Conservation (phyloP, 2,329 filamentous ascomycete genomes). For the Phyllosticta capitalensis region DNA sequence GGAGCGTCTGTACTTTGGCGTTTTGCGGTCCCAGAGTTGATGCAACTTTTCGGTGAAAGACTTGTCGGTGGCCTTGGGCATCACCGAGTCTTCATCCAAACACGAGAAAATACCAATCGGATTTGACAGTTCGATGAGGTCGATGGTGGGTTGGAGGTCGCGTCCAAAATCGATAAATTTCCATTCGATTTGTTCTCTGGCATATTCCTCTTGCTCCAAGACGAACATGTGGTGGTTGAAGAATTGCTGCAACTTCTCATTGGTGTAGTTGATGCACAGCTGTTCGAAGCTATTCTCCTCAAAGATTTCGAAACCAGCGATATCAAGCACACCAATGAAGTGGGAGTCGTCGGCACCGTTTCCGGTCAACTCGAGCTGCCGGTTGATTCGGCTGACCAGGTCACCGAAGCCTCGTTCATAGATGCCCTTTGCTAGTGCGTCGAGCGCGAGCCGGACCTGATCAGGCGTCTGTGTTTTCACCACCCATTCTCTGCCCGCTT, state of each 20-base stretch:
- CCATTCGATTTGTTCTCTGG: conserved; percentile 96
- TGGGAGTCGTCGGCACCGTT: conserved; percentile 77
- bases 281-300: conserved; percentile 99
- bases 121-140: conserved; percentile 90
- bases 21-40: conserved; percentile 92
- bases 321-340: conserved; percentile 97
- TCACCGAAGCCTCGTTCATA: conserved; percentile 95
- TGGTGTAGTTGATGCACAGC: conserved; percentile 99
- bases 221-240: conserved; percentile 99
- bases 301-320: conserved; percentile 98
- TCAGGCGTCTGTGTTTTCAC: conserved; percentile 97
- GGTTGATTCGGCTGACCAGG: conserved; percentile 83
- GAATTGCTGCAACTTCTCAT: conserved; percentile 97
- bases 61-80: conserved; percentile 97
- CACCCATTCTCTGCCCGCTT: conserved; percentile 95
- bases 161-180: conserved; percentile 99
- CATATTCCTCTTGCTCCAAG: conserved; percentile 95
- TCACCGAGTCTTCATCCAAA: conserved; percentile 93
- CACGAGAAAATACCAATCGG: conserved; percentile 99
- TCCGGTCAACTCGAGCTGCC: conserved; percentile 77
- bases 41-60: conserved; percentile 98
- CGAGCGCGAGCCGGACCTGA: conserved; percentile 80
- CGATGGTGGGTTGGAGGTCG: conserved; percentile 93
- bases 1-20: conserved; percentile 81
- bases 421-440: conserved; percentile 91